Evolutionary conservation across 2,329 filamentous ascomycete species (phyloP), one percentile per base, ranked within the genome.

Genomic region (Orbilia quercus): DNA sequence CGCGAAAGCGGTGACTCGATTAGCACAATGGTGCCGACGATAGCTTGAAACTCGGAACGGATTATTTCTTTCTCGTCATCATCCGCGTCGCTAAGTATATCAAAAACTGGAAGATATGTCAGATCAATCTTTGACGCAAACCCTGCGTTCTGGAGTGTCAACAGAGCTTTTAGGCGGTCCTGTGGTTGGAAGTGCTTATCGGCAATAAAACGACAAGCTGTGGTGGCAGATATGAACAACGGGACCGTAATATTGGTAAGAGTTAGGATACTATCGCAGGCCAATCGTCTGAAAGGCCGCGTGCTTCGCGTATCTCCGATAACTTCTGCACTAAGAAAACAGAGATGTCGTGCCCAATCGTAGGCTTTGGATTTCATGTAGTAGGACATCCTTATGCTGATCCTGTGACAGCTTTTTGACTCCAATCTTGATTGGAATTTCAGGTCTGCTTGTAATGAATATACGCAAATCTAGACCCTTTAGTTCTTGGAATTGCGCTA

Each of bases 151-250:
- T 18, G 1, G 7, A 59, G 18, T 31, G 53, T 54, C 5, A 65
- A 50, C 11, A 65, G 36, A 11, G 22, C 45, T 34, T 42, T 28
- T 6, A 72, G 40, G 14, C 42, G 55, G 16, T 45, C 25, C 25
- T 47, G 20, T 1, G 57, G 25, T 16, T 28, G 36, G 11, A 47
- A 48, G 34, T 47, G 60, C 12, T 14, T 45, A 40, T 74, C 48
- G 4, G 38, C 51, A 34, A 66, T 25, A 28, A 63, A 74, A 2
- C 69, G 62, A 22, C 54, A 74, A 6, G 60, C 48, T n/a, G 69
- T 74, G 22, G 69, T 48, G 6, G 69, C 69, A 16, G 42, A 54
- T 20, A 74, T 74, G 25, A 74, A 74, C 14, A 74, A 40, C 6
- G 67, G 67, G 7, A 48, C 12, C 7, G 62, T 18, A 23, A 66